Conservation (phyloP, 2,329 filamentous ascomycete species). For the Aspergillus quadrilineatus region DNA sequence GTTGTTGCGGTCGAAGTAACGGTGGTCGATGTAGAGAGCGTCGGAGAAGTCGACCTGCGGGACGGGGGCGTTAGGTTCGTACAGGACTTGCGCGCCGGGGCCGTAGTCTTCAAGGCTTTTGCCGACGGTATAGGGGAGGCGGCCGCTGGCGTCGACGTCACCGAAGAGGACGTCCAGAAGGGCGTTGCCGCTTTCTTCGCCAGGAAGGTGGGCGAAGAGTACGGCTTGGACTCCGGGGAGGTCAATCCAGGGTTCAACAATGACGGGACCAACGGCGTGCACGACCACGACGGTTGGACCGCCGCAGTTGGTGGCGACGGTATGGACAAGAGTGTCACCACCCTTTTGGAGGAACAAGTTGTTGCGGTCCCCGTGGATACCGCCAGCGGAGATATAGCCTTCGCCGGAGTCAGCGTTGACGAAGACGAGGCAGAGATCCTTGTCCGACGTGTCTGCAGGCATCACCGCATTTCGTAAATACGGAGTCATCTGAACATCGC, state of each 20-base stretch:
- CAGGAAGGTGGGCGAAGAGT: conserved; percentile 79
- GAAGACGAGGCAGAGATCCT: conserved; percentile 84
- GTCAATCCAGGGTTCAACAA: conserved; percentile 78
- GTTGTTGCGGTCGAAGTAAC: conserved; percentile 75
- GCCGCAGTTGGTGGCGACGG: conserved; percentile 67
- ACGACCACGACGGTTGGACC: conserved; percentile 72
- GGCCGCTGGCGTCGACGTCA: conserved; percentile 73
- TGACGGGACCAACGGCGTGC: conserved; percentile 79
- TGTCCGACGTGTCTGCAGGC: conserved; percentile 53
- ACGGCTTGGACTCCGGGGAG: conserved; percentile 74
- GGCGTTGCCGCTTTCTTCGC: conserved; percentile 81
- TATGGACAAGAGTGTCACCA: conserved; percentile 71
- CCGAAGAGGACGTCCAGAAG: conserved; percentile 79
- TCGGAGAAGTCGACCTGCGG: conserved; percentile 83
- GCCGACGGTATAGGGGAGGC: conserved; percentile 83
- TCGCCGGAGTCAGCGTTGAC: conserved; percentile 82
- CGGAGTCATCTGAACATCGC: conserved; percentile 61
- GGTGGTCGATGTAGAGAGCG: conserved; percentile 85
- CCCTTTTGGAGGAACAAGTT: conserved; percentile 72
- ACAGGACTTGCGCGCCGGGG: conserved; percentile 66
- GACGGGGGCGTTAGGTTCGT: conserved; percentile 64
- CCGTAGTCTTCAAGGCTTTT: conserved; percentile 75
- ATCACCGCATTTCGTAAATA: conserved; percentile 59
- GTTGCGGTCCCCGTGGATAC: conserved; percentile 76
- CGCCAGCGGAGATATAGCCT: conserved; percentile 64